Evolutionary conservation across 2,329 filamentous ascomycete genomes (phyloP), one percentile per base, ranked within the genome.

Genomic region (Whalleya microplaca): DNA sequence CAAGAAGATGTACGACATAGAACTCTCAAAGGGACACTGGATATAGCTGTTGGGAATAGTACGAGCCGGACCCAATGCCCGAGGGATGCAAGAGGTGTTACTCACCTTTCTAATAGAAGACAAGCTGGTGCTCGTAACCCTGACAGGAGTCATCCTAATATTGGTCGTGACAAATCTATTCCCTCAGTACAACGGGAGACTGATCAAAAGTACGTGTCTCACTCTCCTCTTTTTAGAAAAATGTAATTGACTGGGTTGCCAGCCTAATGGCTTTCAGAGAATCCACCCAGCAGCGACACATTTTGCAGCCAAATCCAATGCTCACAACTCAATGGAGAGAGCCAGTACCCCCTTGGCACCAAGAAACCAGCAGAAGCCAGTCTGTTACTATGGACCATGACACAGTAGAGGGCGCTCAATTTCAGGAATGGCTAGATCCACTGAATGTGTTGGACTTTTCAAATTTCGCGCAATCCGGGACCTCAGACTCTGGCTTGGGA

Each of bases 371-470:
- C 32, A 16, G 32, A 37, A 37, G 14, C 32, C 9, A 37, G 14
- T 37, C 8, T 6, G 3, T 16, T 12, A 12, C 32, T 16, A 37
- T 16, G 32, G 32, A 12, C 10, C 32, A 37, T 3, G 5, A 7
- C 9, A 16, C 9, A 37, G 14, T 12, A 16, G 9, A 37, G 14
- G 4, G 40, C 60, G 2, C 37, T 44, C n/a, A 49, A 47, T 16
- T 37, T 37, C 37, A 59, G 23, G 54, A 54, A 19, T 59, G 57
- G 58, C 45, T 55, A 19, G 63, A 64, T 20, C 63, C 61, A 44
- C 59, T 64, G 16, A 54, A 53, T 12, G 56, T 58, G 1, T 19
- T 64, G 8, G 61, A 62, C 37, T 64, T 65, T n/a, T 64, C 56
- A 14, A 65, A 64, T 19, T 64, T 64, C 43, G 61, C 58, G 6